Conservation (phyloP, 192 early-diverging fungal genomes). For the Umbelopsis sp. region DNA sequence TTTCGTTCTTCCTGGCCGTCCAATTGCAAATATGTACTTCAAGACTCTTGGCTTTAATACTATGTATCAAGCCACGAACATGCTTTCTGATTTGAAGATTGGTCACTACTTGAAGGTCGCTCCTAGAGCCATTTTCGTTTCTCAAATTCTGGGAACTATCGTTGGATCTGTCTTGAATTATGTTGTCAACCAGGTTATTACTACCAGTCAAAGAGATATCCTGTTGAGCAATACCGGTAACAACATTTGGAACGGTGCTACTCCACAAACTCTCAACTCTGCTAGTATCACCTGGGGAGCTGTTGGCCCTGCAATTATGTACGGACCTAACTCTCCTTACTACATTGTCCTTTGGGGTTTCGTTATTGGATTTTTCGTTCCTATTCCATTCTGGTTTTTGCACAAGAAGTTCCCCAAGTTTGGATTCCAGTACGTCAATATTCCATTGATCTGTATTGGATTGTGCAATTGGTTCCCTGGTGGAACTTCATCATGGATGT, state of each 20-base stretch:
- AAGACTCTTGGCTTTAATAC: conserved; percentile 55
- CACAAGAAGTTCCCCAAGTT: conserved; percentile 44
- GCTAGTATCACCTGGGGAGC: conserved; percentile 67
- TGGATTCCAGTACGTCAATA: conserved; percentile 54
- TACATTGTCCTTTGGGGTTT: conserved; percentile 50
- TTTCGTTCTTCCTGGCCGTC: conserved; percentile 59
- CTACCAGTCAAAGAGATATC: conserved; percentile 26
- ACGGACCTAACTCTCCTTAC: conserved; percentile 49
- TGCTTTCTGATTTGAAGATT: conserved; percentile 58
- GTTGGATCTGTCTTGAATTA: conserved; percentile 68
- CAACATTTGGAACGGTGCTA: conserved; percentile 42
- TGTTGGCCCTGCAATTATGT: conserved; percentile 59
- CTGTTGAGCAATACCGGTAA: conserved; percentile 46
- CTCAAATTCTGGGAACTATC: conserved; percentile 69
- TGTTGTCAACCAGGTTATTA: conserved; percentile 33
- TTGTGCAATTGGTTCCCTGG: conserved; percentile 31
- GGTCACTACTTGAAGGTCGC: conserved; percentile 80
- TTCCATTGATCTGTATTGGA: conserved; percentile 43
- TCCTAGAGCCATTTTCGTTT: conserved; percentile 70
- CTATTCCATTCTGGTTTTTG: conserved; percentile 53
- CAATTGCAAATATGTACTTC: conserved; percentile 58
- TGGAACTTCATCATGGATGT: conserved; percentile 36
- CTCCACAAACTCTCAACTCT: conserved; percentile 53
- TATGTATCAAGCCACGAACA: conserved; percentile 42
- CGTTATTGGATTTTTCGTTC: conserved; percentile 51